Conservation (phyloP, 2,329 filamentous ascomycete genomes). For the Fusarium sulawesiense region DNA sequence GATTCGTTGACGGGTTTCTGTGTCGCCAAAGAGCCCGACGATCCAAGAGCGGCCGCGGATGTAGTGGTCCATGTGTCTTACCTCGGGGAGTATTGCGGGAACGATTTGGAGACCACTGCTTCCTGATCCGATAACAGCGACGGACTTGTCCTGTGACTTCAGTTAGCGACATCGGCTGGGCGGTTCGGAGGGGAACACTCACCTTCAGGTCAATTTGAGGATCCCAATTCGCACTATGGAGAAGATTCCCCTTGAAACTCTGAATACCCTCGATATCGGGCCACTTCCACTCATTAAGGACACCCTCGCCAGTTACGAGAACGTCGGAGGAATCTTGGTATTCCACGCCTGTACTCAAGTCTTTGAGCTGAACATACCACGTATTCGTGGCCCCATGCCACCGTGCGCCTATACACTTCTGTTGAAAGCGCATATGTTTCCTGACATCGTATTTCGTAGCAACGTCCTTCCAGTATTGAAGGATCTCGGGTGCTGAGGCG, state of each 20-base stretch:
- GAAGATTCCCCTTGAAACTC: neutral
- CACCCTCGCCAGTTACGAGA: conserved; percentile 8
- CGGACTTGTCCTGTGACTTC: neutral
- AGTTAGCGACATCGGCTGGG: rapidly evolving
- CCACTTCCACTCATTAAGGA: conserved; percentile 24
- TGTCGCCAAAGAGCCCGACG: conserved; percentile 8
- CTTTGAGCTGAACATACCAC: conserved; percentile 16
- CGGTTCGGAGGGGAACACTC: too few species aligned
- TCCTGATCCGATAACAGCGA: conserved; percentile 12
- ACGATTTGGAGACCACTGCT: conserved; percentile 25
- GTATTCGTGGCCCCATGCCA: conserved; percentile 3
- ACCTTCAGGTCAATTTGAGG: neutral
- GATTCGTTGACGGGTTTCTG: conserved; percentile 7
- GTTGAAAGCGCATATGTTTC: conserved; percentile 6
- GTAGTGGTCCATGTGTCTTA: conserved; percentile 26
- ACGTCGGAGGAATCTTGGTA: conserved; percentile 11
- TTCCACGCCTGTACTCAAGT: neutral
- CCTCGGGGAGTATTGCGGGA: neutral
- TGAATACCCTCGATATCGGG: conserved; percentile 5
- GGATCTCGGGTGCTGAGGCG: conserved; percentile 13
- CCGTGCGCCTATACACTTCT: conserved; percentile 1
- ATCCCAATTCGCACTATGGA: conserved; percentile 23
- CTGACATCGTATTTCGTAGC: neutral
- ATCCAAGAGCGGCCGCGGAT: conserved; percentile 15
- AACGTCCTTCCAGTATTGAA: conserved; percentile 20